These are phyloP conservation scores for Bullera alba DNA, from an alignment of 768 basidiomycete species.

Conservation along the genomic window DNA sequence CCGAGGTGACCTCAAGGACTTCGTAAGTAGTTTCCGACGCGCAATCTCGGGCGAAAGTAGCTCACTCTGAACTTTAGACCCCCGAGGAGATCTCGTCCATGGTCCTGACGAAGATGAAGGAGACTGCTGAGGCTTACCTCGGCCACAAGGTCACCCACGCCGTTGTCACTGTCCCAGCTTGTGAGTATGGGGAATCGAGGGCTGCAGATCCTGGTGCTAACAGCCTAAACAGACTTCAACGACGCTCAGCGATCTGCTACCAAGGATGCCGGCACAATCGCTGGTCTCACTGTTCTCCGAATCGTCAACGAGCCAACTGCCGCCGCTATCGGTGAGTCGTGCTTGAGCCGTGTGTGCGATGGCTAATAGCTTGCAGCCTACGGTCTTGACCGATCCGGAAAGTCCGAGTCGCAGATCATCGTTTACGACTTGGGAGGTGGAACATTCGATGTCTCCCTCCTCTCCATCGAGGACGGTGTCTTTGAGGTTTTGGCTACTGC, in stretches of 20 bases:
- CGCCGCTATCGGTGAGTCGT: constrained; percentile 69
- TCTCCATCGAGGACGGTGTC: constrained; percentile 94
- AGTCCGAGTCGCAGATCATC: constrained; percentile 85
- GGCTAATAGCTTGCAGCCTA: constrained; percentile 53
- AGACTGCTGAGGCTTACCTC: constrained; percentile 64
- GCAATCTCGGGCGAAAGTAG: not conserved
- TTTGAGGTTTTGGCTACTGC: constrained; percentile 98
- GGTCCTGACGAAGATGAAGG: constrained; percentile 64
- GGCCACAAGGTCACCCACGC: constrained; percentile 61
- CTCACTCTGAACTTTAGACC: constrained; percentile 38
- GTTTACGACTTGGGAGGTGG: constrained; percentile 98
- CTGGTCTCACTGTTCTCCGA: constrained; percentile 90
- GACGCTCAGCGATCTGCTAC: constrained; percentile 98
- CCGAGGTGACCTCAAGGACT: constrained; percentile 55
- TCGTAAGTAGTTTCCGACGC: constrained; percentile 15
- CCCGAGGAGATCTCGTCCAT: constrained; percentile 65
- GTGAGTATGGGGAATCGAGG: constrained; percentile 20
- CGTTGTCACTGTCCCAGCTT: constrained; percentile 69
- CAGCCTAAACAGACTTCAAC: constrained; percentile 63
- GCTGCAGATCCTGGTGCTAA: not conserved
- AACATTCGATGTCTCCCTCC: constrained; percentile 94
- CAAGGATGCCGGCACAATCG: constrained; percentile 92
- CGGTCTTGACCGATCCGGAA: constrained; percentile 91
- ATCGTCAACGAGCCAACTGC: constrained; percentile 99
- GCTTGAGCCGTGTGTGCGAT: not conserved